Evolutionary conservation across 495 filamentous ascomycete genomes (phyloP), one percentile per base, ranked within the genome.

Genomic region (Penicillium cosmopolitanum): DNA sequence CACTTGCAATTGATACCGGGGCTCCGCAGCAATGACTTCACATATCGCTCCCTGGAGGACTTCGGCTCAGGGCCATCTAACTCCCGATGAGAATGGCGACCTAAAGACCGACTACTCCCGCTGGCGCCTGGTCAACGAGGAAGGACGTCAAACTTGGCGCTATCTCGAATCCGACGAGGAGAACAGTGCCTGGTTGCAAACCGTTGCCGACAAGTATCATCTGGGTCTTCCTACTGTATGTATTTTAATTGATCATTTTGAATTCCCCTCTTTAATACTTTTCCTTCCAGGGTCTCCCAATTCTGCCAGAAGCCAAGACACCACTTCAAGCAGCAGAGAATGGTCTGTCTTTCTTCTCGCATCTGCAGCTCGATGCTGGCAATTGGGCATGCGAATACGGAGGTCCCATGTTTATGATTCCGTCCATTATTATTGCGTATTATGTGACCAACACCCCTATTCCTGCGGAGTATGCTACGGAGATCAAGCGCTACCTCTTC

Each of bases 371-470:
- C 0, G 85, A 89, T 44, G 86, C 90, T 8, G 95, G 95, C 4
- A 91, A 97, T 69, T 98, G 95, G 95, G 95, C 82, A 5, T 97
- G 93, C 76, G 95, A 98, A 71, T 98, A 98, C 77, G 95, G 95
- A 59, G 95, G 93, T 1, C 86, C 87, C 0, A 85, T 88, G 82
- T 97, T 98, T 70, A 84, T 98, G 50, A 77, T 97, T 8, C 92
- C 93, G 2, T 91, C 92, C 21, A 66, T 95, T 15, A 86, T 97
- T 58, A 85, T 96, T 64, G 82, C 90, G n/a, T 93, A 90, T 82
- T 93, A 95, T 70, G 91, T 90, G 43, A 98, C 96, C 46, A 85
- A 94, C 65, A 96, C 92, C 42, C 88, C 87, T 10, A 91, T 98
- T 55, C 91, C 93, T 7, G 87, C 84, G 67, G 84, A 89, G 56